phyloP scores from a whole-genome alignment of 306 rosid species.

The Luffa acutangula region DNA sequence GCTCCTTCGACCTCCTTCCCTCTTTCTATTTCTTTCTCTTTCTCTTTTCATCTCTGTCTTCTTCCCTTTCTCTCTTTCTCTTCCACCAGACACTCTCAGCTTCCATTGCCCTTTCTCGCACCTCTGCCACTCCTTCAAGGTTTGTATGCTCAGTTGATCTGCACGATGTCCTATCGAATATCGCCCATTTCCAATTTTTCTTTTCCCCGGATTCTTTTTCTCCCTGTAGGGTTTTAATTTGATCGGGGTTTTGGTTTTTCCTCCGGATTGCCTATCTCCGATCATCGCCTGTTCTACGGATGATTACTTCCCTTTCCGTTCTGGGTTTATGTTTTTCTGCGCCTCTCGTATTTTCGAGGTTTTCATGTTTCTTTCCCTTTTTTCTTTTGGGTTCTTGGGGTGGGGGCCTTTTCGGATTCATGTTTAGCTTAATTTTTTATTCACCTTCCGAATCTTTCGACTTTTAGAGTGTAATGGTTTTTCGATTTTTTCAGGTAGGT shows the following conservation, averaged over 20 bases:
- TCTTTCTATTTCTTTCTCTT: slow-evolving; percentile 8
- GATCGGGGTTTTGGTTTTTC: slow-evolving; percentile 23
- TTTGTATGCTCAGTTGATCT: slow-evolving; percentile 56
- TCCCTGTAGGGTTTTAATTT: slow-evolving; percentile 32
- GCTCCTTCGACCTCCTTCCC: slow-evolving; percentile 35
- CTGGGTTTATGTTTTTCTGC: slow-evolving; percentile 12
- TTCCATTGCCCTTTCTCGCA: slow-evolving; percentile 39
- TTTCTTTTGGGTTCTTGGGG: background rate
- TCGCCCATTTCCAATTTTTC: background rate
- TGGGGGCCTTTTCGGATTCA: background rate
- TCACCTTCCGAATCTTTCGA: slow-evolving; percentile 16
- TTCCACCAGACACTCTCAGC: slow-evolving; percentile 48
- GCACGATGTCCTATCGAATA: slow-evolving; percentile 14
- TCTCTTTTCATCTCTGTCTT: slow-evolving; percentile 13
- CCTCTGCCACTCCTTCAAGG: slow-evolving; percentile 52
- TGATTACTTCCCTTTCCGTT: slow-evolving; percentile 13
- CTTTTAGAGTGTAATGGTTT: slow-evolving; percentile 17
- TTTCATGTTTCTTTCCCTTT: slow-evolving; percentile 23
- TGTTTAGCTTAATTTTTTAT: slow-evolving; percentile 18
- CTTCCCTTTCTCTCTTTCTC: slow-evolving; percentile 3
- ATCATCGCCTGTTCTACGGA: slow-evolving; percentile 20
- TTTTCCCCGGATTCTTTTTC: background rate
- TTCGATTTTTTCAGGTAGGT: background rate
- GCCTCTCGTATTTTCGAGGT: slow-evolving; percentile 19
- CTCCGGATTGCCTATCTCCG: slow-evolving; percentile 23